Percentiles rank a stretch among this genome's conserved stretches.
phyloP scores from a whole-genome alignment of 1,284 basidiomycete genomes.

The Melampsora larici-populina region DNA sequence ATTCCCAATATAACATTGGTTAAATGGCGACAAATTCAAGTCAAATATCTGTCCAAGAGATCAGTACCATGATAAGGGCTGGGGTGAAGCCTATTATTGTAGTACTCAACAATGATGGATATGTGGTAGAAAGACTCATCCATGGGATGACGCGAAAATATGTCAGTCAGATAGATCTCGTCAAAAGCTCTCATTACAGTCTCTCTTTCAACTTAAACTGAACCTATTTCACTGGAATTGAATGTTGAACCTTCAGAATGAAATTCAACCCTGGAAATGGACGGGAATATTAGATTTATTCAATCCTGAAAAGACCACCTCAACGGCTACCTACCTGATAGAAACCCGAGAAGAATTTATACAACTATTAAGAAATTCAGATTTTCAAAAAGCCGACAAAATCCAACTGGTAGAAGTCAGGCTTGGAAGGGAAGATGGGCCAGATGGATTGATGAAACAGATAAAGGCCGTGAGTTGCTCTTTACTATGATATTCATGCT shows the following conservation, averaged over 20 bases:
- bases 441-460: conserved; percentile 62
- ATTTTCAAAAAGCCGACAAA: conserved; percentile 63
- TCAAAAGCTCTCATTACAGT: not conserved
- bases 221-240: too few species aligned
- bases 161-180: conserved; percentile 17
- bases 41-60: conserved; percentile 59
- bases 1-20: too few species aligned
- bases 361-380: conserved; percentile 61
- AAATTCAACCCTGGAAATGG: conserved; percentile 47
- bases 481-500: too few species aligned
- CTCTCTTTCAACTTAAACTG: too few species aligned
- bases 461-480: conserved; percentile 52
- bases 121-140: conserved; percentile 70
- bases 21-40: conserved; percentile 44
- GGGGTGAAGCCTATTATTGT: conserved; percentile 73
- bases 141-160: conserved; percentile 1
- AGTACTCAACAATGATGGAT: conserved; percentile 83
- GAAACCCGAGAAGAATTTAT: conserved; percentile 65
- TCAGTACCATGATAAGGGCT: conserved; percentile 73
- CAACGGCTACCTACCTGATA: conserved; percentile 60
- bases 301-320: conserved; percentile 57
- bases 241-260: conserved; percentile 50
- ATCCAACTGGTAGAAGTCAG: conserved; percentile 75
- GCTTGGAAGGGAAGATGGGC: conserved; percentile 71
- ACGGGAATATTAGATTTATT: conserved; percentile 47